Percentiles rank a stretch among this genome's conserved stretches.
Evolutionary conservation across 73 alveolate species (phyloP).

Genomic region (Paramecium biaurelia): DNA sequence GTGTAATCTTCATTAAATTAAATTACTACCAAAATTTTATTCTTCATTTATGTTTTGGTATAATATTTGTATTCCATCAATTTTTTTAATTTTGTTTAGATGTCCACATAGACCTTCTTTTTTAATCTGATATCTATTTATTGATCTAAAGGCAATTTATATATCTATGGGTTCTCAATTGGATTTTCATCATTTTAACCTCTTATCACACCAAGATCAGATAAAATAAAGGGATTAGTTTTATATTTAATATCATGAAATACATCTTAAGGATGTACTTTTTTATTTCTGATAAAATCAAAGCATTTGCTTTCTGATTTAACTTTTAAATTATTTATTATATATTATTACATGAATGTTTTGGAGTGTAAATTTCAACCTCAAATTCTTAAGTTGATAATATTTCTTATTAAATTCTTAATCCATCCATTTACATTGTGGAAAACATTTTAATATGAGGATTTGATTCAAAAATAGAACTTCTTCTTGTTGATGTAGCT

Average conservation of each 20-base stretch:
- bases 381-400: background rate
- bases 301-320: slow-evolving; percentile 13
- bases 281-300: background rate
- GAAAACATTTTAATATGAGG: background rate
- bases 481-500: background rate
- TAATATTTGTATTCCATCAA: background rate
- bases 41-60: background rate
- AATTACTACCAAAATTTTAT: background rate
- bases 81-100: background rate
- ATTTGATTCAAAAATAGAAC: background rate
- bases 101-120: background rate
- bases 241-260: background rate
- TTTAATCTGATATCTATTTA: background rate
- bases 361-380: slow-evolving; percentile 15
- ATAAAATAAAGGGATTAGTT: background rate
- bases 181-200: background rate
- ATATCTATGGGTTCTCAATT: background rate
- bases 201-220: background rate
- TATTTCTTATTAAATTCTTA: background rate
- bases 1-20: background rate
- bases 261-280: background rate
- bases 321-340: background rate
- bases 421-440: background rate
- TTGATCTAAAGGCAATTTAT: background rate
- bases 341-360: background rate